These are phyloP conservation scores for Emiliania huxleyi DNA, from an alignment of 78 protist genomes.

Conservation along the genomic window DNA sequence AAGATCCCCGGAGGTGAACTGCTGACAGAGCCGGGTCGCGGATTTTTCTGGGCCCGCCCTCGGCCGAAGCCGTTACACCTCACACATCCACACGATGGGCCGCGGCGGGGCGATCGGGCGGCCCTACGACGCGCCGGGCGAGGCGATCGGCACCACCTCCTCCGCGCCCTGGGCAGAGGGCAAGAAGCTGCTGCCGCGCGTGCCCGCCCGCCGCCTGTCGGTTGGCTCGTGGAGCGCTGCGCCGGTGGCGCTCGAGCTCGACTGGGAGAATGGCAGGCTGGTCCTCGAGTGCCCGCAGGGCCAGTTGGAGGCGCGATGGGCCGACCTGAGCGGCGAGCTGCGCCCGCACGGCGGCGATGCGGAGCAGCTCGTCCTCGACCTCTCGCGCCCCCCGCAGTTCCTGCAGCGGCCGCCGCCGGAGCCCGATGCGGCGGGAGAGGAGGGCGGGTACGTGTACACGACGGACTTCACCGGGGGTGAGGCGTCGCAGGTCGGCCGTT, in stretches of 20 bases:
- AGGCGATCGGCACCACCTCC: no score
- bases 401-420: not conserved
- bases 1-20: no score
- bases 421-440: not conserved
- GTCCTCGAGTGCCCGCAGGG: not conserved
- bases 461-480: conserved; percentile 3
- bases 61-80: no score
- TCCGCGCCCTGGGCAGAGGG: no score
- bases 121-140: no score
- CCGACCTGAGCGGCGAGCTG: not conserved
- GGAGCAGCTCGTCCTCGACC: not conserved
- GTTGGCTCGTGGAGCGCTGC: no score
- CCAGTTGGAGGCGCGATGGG: not conserved
- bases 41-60: no score
- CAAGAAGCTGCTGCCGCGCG: no score
- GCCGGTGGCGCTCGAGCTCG: not conserved
- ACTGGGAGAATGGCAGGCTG: not conserved
- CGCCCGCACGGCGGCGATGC: not conserved
- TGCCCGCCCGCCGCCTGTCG: no score
- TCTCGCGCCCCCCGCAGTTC: not conserved
- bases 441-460: not conserved
- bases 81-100: no score
- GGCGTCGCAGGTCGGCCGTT: not conserved
- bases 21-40: no score
- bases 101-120: no score